These are phyloP conservation scores for Fusarium concolor DNA, from an alignment of 2,329 filamentous ascomycete species.

Conservation along the genomic window DNA sequence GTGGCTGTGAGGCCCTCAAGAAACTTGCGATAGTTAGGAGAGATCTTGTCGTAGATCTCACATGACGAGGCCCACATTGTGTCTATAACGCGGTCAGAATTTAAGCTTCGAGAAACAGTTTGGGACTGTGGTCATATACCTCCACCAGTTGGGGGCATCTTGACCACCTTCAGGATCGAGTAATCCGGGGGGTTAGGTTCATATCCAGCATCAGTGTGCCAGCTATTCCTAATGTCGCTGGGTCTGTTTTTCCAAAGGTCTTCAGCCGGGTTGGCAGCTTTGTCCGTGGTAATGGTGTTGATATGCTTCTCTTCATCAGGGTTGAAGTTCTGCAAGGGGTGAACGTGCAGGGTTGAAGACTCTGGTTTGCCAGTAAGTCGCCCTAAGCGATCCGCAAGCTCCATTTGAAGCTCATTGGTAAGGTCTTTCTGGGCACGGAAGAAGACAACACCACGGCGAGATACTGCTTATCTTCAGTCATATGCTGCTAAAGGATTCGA, in stretches of 20 bases:
- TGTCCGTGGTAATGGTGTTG: constrained; percentile 5
- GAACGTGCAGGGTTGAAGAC: neutral
- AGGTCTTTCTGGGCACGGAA: neutral
- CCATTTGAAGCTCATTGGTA: neutral
- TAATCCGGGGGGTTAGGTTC: constrained; percentile 6
- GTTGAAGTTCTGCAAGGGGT: constrained; percentile 1
- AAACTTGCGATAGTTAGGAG: neutral
- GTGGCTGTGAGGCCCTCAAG: neutral
- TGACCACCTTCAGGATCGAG: neutral
- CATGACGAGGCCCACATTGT: neutral
- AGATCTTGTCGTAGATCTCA: constrained; percentile 5
- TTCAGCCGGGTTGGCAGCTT: neutral
- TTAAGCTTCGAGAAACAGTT: too few relatives aligned
- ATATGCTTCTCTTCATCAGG: constrained; percentile 2
- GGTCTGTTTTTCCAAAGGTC: constrained; percentile 9
- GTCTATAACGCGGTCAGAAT: neutral
- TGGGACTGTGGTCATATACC: neutral
- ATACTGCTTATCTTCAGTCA: neutral
- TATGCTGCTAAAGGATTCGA: too few relatives aligned
- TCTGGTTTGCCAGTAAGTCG: neutral
- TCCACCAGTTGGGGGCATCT: neutral
- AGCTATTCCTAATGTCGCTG: constrained; percentile 7
- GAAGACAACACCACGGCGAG: neutral
- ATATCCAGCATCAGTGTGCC: constrained; percentile 9
- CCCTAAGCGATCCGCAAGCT: neutral